Percentiles rank a stretch among this genome's conserved stretches.
Conservation (phyloP, 1,284 basidiomycete genomes). For the Cryptococcus hybrid region DNA sequence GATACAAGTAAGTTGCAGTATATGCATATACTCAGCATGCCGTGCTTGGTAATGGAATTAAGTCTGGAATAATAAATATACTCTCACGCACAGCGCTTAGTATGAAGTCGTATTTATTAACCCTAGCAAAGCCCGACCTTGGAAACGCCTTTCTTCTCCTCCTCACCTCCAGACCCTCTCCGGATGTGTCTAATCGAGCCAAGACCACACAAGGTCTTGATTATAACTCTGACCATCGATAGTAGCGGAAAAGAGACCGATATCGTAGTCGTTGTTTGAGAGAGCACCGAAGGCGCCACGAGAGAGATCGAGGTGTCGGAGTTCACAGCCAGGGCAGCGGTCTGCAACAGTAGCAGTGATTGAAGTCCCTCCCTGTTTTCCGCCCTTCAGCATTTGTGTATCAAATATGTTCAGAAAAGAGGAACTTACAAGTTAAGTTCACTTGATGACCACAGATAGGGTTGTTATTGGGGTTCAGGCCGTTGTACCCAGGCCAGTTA, state of each 20-base stretch:
- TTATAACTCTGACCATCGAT: slow-evolving; percentile 31
- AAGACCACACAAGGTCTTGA: slow-evolving; percentile 31
- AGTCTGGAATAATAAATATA: neutral
- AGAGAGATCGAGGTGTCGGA: slow-evolving; percentile 53
- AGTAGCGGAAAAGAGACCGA: slow-evolving; percentile 27
- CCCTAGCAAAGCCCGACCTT: neutral
- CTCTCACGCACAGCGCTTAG: neutral
- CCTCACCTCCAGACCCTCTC: neutral
- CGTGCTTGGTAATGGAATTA: neutral
- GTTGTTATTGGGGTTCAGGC: slow-evolving; percentile 53
- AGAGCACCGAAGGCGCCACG: slow-evolving; percentile 51
- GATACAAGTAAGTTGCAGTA: neutral
- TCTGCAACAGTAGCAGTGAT: slow-evolving; percentile 52
- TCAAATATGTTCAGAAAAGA: neutral
- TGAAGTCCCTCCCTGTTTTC: slow-evolving; percentile 44
- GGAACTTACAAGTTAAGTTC: slow-evolving; percentile 44
- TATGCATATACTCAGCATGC: neutral
- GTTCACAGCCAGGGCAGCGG: slow-evolving; percentile 52
- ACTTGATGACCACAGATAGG: slow-evolving; percentile 54
- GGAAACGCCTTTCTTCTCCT: too few species aligned
- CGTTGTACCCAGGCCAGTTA: slow-evolving; percentile 50
- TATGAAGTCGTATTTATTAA: neutral
- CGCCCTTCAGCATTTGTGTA: neutral
- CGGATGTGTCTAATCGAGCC: slow-evolving; percentile 7
- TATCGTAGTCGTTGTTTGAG: slow-evolving; percentile 30